Conservation (phyloP, 768 basidiomycete species). For the Vararia minispora region DNA sequence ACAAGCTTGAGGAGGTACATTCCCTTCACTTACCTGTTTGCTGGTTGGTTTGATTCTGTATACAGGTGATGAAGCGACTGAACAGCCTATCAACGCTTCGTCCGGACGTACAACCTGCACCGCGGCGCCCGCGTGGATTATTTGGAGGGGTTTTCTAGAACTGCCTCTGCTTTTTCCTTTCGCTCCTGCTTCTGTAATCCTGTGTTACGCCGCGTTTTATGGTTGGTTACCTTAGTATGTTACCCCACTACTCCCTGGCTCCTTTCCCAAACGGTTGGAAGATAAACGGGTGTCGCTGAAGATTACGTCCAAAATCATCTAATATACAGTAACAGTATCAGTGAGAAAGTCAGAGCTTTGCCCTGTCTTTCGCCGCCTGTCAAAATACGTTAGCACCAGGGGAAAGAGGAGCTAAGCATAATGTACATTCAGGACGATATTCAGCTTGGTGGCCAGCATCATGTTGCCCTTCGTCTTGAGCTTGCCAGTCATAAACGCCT, state of each 20-base stretch:
- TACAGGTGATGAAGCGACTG: constrained; percentile 88
- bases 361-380: constrained; percentile 9
- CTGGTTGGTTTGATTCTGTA: constrained; percentile 3
- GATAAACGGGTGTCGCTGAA: no score
- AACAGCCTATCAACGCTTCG: constrained; percentile 86
- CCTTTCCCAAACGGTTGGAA: no score
- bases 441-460: constrained; percentile 91
- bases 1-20: constrained; percentile 87
- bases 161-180: not conserved
- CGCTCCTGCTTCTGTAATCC: no score
- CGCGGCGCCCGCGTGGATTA: constrained; percentile 65
- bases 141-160: constrained; percentile 63
- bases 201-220: no score
- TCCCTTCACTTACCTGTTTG: not conserved
- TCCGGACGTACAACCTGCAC: constrained; percentile 64
- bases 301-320: no score
- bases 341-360: no score
- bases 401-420: not conserved
- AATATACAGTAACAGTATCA: no score
- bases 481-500: constrained; percentile 93
- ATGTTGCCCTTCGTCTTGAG: constrained; percentile 89
- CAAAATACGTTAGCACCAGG: not conserved
- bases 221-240: no score
- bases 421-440: constrained; percentile 67
- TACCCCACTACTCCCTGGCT: no score